These are phyloP conservation scores for Tetracentron sinense DNA, from an alignment of 164 flowering plant species.

Conservation along the genomic window DNA sequence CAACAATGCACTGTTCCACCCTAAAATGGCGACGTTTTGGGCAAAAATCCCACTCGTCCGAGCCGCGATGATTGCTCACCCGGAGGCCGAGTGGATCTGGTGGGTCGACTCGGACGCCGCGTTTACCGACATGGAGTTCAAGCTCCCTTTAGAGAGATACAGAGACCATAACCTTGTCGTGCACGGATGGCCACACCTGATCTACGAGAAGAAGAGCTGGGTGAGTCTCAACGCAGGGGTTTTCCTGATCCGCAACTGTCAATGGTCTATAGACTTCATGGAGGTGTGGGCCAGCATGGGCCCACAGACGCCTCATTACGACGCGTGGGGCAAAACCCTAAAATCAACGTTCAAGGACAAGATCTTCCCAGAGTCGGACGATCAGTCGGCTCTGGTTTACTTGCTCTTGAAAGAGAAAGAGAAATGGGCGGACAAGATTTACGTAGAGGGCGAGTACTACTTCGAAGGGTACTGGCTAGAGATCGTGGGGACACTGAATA, in stretches of 20 bases:
- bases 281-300: conserved; percentile 86
- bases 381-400: conserved; percentile 78
- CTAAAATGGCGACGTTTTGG: conserved; percentile 72
- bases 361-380: conserved; percentile 70
- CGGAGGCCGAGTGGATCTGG: conserved; percentile 98
- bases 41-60: conserved; percentile 72
- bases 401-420: conserved; percentile 46
- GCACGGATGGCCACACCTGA: conserved; percentile 69
- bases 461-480: conserved; percentile 88
- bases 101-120: conserved; percentile 99
- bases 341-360: conserved; percentile 50
- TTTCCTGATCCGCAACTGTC: conserved; percentile 86
- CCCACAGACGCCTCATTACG: conserved; percentile 62
- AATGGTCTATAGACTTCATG: conserved; percentile 93
- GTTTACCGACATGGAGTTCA: conserved; percentile 92
- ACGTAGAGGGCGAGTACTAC: conserved; percentile 63
- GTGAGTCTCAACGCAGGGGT: conserved; percentile 83
- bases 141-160: conserved; percentile 67
- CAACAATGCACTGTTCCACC: conserved; percentile 47
- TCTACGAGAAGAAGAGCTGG: conserved; percentile 66
- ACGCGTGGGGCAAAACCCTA: conserved; percentile 54
- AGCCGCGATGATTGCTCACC: conserved; percentile 95
- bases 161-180: conserved; percentile 55
- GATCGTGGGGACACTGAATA: conserved; percentile 43
- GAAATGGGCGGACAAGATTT: conserved; percentile 60